These are phyloP conservation scores for Dipodascus albidus DNA, from an alignment of 805 yeast genomes.

Conservation along the genomic window DNA sequence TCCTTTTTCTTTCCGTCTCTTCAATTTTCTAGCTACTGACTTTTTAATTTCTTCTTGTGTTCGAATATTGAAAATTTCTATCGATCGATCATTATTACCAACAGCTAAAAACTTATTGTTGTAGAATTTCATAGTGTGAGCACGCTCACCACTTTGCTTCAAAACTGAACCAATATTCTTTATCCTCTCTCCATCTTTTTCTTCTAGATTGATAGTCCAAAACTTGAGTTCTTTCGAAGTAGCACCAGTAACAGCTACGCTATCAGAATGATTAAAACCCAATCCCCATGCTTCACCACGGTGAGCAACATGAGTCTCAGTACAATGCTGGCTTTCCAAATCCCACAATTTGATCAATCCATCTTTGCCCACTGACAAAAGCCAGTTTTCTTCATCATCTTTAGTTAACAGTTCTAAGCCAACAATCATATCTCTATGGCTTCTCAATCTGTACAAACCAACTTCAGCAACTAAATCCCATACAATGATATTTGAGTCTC, in stretches of 20 bases:
- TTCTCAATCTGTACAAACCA: conserved; percentile 75
- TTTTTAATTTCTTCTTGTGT: conserved; percentile 65
- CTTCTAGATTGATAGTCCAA: conserved; percentile 58
- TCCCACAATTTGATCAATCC: conserved; percentile 94
- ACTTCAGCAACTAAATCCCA: conserved; percentile 95
- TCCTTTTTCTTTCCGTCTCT: conserved; percentile 50
- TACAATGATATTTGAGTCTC: conserved; percentile 70
- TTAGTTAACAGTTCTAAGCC: conserved; percentile 44
- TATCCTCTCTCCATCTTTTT: conserved; percentile 42
- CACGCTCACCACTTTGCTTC: conserved; percentile 50
- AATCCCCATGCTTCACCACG: conserved; percentile 89
- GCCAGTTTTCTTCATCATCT: conserved; percentile 37
- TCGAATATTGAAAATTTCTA: conserved; percentile 73
- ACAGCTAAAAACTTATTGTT: conserved; percentile 42
- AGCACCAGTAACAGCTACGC: conserved; percentile 57
- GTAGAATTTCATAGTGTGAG: conserved; percentile 46
- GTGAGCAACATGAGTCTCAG: conserved; percentile 92
- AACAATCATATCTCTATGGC: conserved; percentile 84
- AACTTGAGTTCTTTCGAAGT: conserved; percentile 72
- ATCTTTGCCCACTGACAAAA: conserved; percentile 74
- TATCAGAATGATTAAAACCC: conserved; percentile 33
- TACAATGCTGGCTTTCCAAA: conserved; percentile 72
- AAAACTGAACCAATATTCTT: conserved; percentile 54
- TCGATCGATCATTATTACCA: conserved; percentile 70
- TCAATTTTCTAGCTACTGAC: conserved; percentile 65